Evolutionary conservation across 495 filamentous ascomycete species (phyloP).

Genomic region (Penicillium alfredii): DNA sequence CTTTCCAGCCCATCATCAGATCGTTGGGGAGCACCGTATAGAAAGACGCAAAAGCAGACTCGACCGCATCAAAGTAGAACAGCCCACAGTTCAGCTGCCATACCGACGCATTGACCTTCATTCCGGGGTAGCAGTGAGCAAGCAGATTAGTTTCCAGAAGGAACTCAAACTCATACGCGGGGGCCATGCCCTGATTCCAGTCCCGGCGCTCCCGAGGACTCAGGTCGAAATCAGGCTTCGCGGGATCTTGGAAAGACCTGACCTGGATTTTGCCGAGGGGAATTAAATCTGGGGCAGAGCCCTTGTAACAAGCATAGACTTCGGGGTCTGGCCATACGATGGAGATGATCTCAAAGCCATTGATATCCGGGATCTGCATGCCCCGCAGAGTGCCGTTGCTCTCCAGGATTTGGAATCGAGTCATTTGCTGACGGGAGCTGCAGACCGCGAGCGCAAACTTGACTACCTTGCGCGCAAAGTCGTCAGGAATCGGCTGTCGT

Average conservation of each 20-base stretch:
- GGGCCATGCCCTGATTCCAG: slow-evolving; percentile 18
- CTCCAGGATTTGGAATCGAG: slow-evolving; percentile 23
- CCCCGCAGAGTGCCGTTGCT: slow-evolving; percentile 22
- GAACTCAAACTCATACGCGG: slow-evolving; percentile 49
- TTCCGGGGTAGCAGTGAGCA: slow-evolving; percentile 56
- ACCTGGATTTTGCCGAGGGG: slow-evolving; percentile 41
- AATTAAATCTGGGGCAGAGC: slow-evolving; percentile 28
- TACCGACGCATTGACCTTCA: slow-evolving; percentile 67
- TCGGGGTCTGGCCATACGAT: slow-evolving; percentile 37
- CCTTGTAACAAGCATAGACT: slow-evolving; percentile 37
- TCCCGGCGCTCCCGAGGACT: slow-evolving; percentile 33
- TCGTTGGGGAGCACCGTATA: slow-evolving; percentile 66
- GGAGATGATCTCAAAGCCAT: slow-evolving; percentile 53
- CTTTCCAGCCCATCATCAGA: slow-evolving; percentile 60
- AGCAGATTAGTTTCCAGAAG: slow-evolving; percentile 64
- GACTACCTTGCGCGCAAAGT: slow-evolving; percentile 39
- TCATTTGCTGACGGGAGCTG: slow-evolving; percentile 33
- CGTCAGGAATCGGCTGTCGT: no score
- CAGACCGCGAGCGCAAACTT: slow-evolving; percentile 38
- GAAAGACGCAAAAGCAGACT: slow-evolving; percentile 48
- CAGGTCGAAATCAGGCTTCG: slow-evolving; percentile 35
- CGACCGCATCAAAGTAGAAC: slow-evolving; percentile 53
- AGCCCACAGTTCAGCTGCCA: slow-evolving; percentile 58
- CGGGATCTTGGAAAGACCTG: slow-evolving; percentile 38
- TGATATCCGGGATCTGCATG: slow-evolving; percentile 35